Evolutionary conservation across 208 protist genomes (phyloP), one percentile per base, ranked within the genome.

Genomic region (Leishmania tropica): DNA sequence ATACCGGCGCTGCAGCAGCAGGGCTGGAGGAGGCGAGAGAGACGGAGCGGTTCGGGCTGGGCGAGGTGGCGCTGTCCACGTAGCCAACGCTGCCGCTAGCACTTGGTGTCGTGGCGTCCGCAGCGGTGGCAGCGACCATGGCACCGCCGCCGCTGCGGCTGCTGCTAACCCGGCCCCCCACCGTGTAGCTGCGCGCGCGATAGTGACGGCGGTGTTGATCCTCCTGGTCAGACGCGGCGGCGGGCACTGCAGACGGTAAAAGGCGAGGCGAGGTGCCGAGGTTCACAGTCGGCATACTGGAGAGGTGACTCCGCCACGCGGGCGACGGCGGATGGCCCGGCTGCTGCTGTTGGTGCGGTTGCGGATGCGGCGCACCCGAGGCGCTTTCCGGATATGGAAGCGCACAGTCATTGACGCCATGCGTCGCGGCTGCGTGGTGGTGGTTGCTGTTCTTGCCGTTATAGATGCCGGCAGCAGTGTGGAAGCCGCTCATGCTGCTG

Each of bases 161-260:
- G 37, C 62, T 58, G 35, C 37, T 15, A 67, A 70, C 71, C 15
- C 51, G 68, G 5, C 75, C 56, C 35, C 76, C 67, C 10, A 71
- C 75, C 3, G 81, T 80, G 81, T 76, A 80, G 47, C 81, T 80
- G 75, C 81, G 81, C 15, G 81, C 53, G 37, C 81, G 75, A 7
- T 73, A 31, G 68, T 74, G 75, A 17, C 35, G 58, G 37, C 64
- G 75, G 17, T 19, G 65, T 10, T 79, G 56, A 21, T 37, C 42
- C n/a, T 79, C 42, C 45, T 31, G 15, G 7, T n/a, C 35, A 72
- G 28, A 15, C 19, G 31, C 51, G 73, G 73, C 31, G 31, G 51
- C 31, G 65, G 40, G 37, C 5, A n/a, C 73, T 76, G n/a, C 47
- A 62, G 73, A 47, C 6, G 51, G 51, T n/a, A 35, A 76, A 35